A percentile compares a stretch with the other conserved stretches of the same genome.
Conservation (phyloP, 805 yeast species). For the Candida yuanshanica region DNA sequence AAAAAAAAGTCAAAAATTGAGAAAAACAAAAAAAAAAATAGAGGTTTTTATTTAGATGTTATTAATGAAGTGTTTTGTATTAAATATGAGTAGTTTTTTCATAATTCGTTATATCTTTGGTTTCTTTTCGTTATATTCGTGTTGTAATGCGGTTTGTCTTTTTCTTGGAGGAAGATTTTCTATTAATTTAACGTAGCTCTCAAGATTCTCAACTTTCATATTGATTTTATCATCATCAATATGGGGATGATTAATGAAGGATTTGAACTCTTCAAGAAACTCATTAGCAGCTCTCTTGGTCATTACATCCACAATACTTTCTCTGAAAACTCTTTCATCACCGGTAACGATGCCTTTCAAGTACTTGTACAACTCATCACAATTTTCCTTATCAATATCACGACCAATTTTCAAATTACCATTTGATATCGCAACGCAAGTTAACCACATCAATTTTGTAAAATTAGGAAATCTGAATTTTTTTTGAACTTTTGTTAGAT, state of each 20-base stretch:
- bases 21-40: slow-evolving; percentile 1
- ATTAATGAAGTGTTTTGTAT: background rate
- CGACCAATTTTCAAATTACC: slow-evolving; percentile 1
- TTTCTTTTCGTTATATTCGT: too few species aligned
- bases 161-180: background rate
- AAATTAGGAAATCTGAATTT: slow-evolving; percentile 78
- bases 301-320: slow-evolving; percentile 1
- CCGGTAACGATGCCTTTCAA: slow-evolving; percentile 1
- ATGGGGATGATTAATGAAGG: slow-evolving; percentile 1
- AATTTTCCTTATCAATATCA: slow-evolving; percentile 7
- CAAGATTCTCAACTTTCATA: background rate
- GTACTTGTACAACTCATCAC: slow-evolving; percentile 3
- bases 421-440: slow-evolving; percentile 31
- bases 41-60: background rate
- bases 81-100: too few species aligned
- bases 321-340: background rate
- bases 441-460: slow-evolving; percentile 61
- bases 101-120: too few species aligned
- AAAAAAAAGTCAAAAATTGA: background rate
- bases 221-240: background rate
- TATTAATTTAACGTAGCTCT: too few species aligned
- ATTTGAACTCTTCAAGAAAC: slow-evolving; percentile 1
- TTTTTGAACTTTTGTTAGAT: slow-evolving; percentile 62
- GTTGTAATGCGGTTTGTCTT: too few species aligned
- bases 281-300: background rate